Evolutionary conservation across 805 yeast species (phyloP).

Genomic region (Ogataea thermomethanolica): DNA sequence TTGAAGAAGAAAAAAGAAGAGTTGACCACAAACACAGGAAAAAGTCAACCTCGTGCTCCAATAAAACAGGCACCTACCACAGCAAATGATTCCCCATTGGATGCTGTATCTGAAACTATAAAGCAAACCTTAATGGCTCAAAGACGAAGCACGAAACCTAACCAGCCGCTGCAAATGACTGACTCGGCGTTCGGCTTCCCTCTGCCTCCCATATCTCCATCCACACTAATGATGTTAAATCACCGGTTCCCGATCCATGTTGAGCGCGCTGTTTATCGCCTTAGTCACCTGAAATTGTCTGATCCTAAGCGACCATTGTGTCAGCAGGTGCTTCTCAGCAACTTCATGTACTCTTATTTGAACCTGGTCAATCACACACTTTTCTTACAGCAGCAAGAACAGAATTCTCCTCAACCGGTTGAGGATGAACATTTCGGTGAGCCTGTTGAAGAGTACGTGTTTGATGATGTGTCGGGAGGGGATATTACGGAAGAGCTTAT

Average conservation of each 20-base stretch:
- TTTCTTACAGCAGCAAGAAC: constrained; percentile 62
- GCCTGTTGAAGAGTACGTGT: constrained; percentile 11
- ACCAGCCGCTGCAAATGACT: constrained; percentile 56
- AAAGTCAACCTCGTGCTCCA: not conserved
- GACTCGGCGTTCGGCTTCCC: constrained; percentile 90
- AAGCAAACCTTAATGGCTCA: constrained; percentile 28
- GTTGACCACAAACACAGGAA: not conserved
- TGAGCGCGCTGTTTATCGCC: constrained; percentile 90
- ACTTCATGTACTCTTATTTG: constrained; percentile 96
- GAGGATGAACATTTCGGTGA: constrained; percentile 11
- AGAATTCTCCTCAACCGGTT: constrained; percentile 21
- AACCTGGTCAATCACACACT: constrained; percentile 90
- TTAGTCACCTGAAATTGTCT: constrained; percentile 89
- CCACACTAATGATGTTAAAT: constrained; percentile 77
- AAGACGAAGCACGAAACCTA: constrained; percentile 40
- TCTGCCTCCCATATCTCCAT: constrained; percentile 71
- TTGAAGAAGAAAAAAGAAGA: constrained; percentile 8
- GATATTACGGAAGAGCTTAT: constrained; percentile 9
- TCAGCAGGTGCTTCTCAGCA: constrained; percentile 89
- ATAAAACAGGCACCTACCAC: not conserved
- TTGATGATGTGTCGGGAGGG: constrained; percentile 14
- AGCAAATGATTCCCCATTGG: constrained; percentile 5
- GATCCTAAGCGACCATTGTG: constrained; percentile 87
- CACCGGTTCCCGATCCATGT: constrained; percentile 91
- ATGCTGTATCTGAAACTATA: constrained; percentile 18